Percentiles rank a stretch among this genome's conserved stretches.
phyloP scores from a whole-genome alignment of 2,329 filamentous ascomycete species.

The Botrytis fragariae region DNA sequence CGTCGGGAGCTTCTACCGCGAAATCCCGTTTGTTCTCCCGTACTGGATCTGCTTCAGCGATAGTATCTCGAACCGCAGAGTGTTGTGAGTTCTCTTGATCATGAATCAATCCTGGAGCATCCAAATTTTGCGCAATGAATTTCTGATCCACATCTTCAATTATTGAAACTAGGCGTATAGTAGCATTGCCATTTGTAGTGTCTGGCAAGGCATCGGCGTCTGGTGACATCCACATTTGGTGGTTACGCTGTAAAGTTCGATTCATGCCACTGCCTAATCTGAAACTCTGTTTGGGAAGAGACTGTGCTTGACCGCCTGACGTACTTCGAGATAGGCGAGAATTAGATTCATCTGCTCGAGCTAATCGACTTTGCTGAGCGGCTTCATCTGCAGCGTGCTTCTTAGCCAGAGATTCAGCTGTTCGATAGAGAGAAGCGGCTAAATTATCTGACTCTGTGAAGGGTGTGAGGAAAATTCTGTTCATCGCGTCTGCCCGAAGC shows the following conservation, averaged over 20 bases:
- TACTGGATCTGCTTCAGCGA: background rate
- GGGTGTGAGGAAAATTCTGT: slow-evolving; percentile 69
- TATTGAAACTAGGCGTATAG: slow-evolving; percentile 35
- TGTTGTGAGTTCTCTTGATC: background rate
- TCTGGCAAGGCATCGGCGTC: slow-evolving; percentile 56
- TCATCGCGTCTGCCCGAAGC: slow-evolving; percentile 76
- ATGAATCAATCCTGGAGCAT: background rate
- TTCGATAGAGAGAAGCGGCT: slow-evolving; percentile 68
- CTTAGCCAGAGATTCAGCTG: slow-evolving; percentile 49
- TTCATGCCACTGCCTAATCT: slow-evolving; percentile 33
- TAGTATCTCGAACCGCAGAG: background rate
- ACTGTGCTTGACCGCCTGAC: slow-evolving; percentile 35
- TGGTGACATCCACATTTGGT: slow-evolving; percentile 57
- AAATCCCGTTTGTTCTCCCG: background rate
- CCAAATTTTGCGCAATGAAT: slow-evolving; percentile 7
- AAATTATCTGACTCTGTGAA: slow-evolving; percentile 71
- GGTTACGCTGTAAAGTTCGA: slow-evolving; percentile 42
- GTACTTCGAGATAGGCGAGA: slow-evolving; percentile 36
- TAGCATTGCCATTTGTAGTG: slow-evolving; percentile 38
- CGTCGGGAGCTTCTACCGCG: background rate
- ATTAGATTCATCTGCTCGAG: slow-evolving; percentile 40
- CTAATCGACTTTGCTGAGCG: slow-evolving; percentile 39
- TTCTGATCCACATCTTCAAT: slow-evolving; percentile 13
- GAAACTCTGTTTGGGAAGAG: slow-evolving; percentile 41
- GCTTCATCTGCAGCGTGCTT: slow-evolving; percentile 44